Percentiles rank a stretch among this genome's conserved stretches.
These are phyloP conservation scores for Saposhnikovia divaricata DNA, from an alignment of 129 eudicot species.

Conservation along the genomic window DNA sequence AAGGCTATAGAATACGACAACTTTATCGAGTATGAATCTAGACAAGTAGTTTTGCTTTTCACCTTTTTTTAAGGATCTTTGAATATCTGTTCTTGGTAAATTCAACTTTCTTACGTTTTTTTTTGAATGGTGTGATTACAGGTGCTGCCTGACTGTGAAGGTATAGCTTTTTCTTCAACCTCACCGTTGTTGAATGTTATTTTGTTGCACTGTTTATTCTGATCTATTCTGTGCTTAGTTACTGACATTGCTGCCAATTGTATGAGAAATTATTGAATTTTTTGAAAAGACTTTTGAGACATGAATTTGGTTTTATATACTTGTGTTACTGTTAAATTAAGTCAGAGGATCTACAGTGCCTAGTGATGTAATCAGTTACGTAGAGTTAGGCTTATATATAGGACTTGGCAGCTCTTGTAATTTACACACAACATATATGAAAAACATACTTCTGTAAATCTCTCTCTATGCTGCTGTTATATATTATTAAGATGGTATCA, in stretches of 20 bases:
- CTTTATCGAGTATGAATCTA: constrained; percentile 71
- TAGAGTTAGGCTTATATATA: too few species aligned
- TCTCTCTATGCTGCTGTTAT: too few species aligned
- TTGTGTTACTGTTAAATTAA: too few species aligned
- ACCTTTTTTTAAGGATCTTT: not conserved
- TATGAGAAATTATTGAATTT: not conserved
- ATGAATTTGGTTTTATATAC: not conserved
- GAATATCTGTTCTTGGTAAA: not conserved
- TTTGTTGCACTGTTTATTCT: not conserved
- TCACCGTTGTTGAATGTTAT: not conserved
- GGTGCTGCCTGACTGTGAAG: constrained; percentile 97
- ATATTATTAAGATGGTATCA: too few species aligned
- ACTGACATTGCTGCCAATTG: not conserved
- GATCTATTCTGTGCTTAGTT: not conserved
- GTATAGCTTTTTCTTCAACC: constrained; percentile 21
- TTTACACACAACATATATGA: too few species aligned
- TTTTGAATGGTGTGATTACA: constrained; percentile 21
- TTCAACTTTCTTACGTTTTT: not conserved
- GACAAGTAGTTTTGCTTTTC: not conserved
- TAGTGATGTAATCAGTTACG: too few species aligned
- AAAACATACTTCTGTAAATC: too few species aligned
- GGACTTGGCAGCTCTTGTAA: too few species aligned
- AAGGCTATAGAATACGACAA: constrained; percentile 91
- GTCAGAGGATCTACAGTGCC: too few species aligned
- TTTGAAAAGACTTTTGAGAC: not conserved